phyloP scores from a whole-genome alignment of 495 filamentous ascomycete genomes.

The Peziza echinospora region DNA sequence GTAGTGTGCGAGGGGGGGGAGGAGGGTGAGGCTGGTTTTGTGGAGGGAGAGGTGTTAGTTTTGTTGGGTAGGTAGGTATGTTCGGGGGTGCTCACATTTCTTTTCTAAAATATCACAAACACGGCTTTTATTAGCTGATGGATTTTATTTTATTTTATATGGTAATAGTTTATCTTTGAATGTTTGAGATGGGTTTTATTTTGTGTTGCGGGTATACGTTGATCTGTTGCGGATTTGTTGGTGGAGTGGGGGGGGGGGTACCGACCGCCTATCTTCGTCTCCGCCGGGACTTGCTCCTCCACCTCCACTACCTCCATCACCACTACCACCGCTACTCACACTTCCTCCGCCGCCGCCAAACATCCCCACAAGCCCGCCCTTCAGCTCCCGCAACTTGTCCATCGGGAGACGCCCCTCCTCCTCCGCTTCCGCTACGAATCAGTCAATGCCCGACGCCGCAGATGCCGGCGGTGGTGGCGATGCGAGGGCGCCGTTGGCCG shows the following conservation, averaged over 20 bases:
- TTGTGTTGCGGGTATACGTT: too few relatives aligned
- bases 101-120: too few relatives aligned
- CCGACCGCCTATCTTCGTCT: conserved; percentile 1
- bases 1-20: background rate
- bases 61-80: too few relatives aligned
- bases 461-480: background rate
- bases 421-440: conserved; percentile 5
- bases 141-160: too few relatives aligned
- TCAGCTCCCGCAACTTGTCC: conserved; percentile 7
- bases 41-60: conserved; percentile 2
- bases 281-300: background rate
- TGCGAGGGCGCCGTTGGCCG: background rate
- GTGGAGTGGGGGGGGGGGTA: background rate
- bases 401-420: background rate
- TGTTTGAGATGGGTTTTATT: too few relatives aligned
- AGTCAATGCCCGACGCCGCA: too few relatives aligned
- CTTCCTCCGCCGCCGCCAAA: conserved; percentile 5
- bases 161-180: too few relatives aligned
- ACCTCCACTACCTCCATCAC: background rate
- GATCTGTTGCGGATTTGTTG: too few relatives aligned
- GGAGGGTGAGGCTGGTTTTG: conserved; percentile 1
- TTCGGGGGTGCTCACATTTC: too few relatives aligned
- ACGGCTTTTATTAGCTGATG: too few relatives aligned
- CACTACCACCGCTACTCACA: background rate
- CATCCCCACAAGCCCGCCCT: conserved; percentile 11